These are phyloP conservation scores for Cubamyces lactineus DNA, from an alignment of 768 basidiomycete species.

Conservation along the genomic window DNA sequence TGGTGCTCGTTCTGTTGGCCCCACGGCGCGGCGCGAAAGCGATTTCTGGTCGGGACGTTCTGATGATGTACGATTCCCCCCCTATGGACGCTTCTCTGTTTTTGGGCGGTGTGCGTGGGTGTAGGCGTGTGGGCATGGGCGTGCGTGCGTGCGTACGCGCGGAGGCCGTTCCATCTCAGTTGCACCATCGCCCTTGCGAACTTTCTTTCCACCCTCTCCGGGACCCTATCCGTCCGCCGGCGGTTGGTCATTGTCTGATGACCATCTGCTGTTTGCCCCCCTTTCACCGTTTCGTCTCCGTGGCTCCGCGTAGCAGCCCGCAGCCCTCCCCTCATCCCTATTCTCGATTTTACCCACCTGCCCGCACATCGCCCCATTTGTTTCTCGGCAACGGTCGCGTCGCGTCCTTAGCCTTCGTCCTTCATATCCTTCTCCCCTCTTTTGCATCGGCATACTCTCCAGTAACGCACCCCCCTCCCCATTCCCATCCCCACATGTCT, in stretches of 20 bases:
- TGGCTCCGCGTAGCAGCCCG: neutral
- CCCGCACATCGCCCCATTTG: neutral
- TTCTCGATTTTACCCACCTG: neutral
- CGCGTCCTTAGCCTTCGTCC: neutral
- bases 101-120: neutral
- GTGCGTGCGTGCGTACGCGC: conserved; percentile 4
- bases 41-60: conserved; percentile 4
- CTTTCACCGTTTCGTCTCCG: neutral
- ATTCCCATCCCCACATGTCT: conserved; percentile 19
- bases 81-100: conserved; percentile 21
- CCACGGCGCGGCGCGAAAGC: neutral
- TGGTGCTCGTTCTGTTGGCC: neutral
- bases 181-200: conserved; percentile 11
- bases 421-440: neutral
- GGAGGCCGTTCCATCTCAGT: conserved; percentile 9
- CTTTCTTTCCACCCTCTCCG: conserved; percentile 8
- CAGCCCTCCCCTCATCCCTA: neutral
- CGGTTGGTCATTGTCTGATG: conserved; percentile 11
- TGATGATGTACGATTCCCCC: conserved; percentile 13
- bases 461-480: too few relatives aligned
- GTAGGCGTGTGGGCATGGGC: neutral
- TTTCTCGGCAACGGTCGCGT: conserved; percentile 3
- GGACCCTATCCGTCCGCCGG: conserved; percentile 14
- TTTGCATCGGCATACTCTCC: conserved; percentile 5
- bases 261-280: neutral